Conservation (phyloP, 2,329 filamentous ascomycete species). For the Aspergillus tanneri region DNA sequence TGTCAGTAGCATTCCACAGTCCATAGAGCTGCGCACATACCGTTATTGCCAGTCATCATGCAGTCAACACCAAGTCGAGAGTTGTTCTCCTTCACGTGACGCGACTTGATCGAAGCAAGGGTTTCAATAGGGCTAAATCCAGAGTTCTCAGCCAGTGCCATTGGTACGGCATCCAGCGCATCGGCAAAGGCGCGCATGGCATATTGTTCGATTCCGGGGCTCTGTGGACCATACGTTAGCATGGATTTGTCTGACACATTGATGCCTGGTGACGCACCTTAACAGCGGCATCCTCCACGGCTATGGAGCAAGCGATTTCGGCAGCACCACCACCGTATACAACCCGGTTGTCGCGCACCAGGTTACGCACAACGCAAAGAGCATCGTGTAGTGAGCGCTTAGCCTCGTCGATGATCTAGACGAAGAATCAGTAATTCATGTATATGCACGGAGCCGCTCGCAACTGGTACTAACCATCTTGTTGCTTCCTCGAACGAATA, state of each 20-base stretch:
- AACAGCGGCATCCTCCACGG: constrained; percentile 90
- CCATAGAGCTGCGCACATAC: constrained; percentile 45
- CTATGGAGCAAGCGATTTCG: constrained; percentile 94
- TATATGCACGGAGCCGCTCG: constrained; percentile 1
- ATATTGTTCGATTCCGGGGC: constrained; percentile 96
- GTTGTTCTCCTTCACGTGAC: constrained; percentile 86
- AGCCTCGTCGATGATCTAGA: constrained; percentile 94
- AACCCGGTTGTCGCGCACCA: constrained; percentile 93
- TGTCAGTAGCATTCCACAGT: constrained; percentile 5
- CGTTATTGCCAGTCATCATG: constrained; percentile 90
- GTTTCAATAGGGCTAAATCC: constrained; percentile 95
- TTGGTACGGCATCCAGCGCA: constrained; percentile 86
- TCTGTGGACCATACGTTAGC: constrained; percentile 49
- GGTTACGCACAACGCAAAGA: constrained; percentile 93
- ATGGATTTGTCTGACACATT: background rate
- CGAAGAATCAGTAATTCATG: constrained; percentile 8
- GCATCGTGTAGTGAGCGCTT: constrained; percentile 97
- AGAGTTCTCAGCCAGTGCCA: constrained; percentile 97
- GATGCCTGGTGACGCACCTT: constrained; percentile 52
- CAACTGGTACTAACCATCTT: constrained; percentile 86
- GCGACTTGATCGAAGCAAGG: constrained; percentile 89
- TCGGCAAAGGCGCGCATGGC: constrained; percentile 98
- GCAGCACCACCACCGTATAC: constrained; percentile 96
- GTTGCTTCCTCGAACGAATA: constrained; percentile 96
- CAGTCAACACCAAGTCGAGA: constrained; percentile 88